These are phyloP conservation scores for Plasmopara muralis DNA, from an alignment of 352 stramenopile genomes.

Conservation along the genomic window DNA sequence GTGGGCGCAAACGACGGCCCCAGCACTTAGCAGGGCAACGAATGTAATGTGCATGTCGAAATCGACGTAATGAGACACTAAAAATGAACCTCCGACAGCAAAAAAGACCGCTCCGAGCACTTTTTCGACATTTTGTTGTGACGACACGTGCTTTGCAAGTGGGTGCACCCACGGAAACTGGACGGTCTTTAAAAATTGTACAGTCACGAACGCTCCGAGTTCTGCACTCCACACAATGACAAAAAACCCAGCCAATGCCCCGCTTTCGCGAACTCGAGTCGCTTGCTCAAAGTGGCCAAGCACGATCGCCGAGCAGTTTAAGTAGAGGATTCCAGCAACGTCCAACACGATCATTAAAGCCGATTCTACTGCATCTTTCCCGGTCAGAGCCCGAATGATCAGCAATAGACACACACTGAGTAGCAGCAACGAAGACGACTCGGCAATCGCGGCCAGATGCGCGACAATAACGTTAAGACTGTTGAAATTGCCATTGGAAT, in stretches of 20 bases:
- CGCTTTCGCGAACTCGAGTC: slow-evolving; percentile 13
- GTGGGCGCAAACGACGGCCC: slow-evolving; percentile 38
- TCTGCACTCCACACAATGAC: slow-evolving; percentile 53
- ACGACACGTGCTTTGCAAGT: slow-evolving; percentile 39
- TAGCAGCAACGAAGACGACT: slow-evolving; percentile 51
- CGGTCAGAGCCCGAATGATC: slow-evolving; percentile 39
- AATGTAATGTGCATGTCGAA: slow-evolving; percentile 29
- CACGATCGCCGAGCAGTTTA: slow-evolving; percentile 36
- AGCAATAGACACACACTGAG: slow-evolving; percentile 36
- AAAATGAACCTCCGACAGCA: slow-evolving; percentile 29
- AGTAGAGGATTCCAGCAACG: slow-evolving; percentile 41
- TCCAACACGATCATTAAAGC: slow-evolving; percentile 50
- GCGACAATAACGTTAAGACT: slow-evolving; percentile 21
- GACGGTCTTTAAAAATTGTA: slow-evolving; percentile 35
- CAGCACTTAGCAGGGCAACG: slow-evolving; percentile 27
- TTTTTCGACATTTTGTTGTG: slow-evolving; percentile 55
- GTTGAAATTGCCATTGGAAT: slow-evolving; percentile 6
- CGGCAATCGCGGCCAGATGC: slow-evolving; percentile 36
- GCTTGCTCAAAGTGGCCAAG: slow-evolving; percentile 46
- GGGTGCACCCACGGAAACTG: slow-evolving; percentile 55
- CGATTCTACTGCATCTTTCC: slow-evolving; percentile 61
- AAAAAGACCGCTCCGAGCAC: slow-evolving; percentile 39
- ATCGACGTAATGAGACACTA: slow-evolving; percentile 26
- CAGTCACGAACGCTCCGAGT: slow-evolving; percentile 44
- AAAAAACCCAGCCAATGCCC: slow-evolving; percentile 41